Conservation (phyloP, 2,329 filamentous ascomycete genomes). For the Diplodia mutila region DNA sequence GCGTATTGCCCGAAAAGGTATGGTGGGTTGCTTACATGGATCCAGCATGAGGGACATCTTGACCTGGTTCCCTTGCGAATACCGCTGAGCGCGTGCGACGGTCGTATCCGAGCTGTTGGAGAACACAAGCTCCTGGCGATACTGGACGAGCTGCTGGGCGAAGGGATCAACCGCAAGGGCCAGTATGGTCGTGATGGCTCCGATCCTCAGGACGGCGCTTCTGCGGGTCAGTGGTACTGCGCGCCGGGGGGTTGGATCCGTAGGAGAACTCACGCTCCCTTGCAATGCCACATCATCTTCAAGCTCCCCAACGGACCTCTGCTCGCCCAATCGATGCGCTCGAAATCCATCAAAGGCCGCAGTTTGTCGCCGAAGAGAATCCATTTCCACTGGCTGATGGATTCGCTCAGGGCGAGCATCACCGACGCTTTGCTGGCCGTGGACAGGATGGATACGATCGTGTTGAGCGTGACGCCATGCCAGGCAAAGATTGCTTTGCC, state of each 20-base stretch:
- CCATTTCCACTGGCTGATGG: slow-evolving; percentile 26
- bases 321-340: slow-evolving; percentile 25
- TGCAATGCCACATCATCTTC: slow-evolving; percentile 17
- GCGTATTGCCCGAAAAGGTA: too few species aligned
- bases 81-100: slow-evolving; percentile 1
- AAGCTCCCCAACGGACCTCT: slow-evolving; percentile 19
- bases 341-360: slow-evolving; percentile 25
- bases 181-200: slow-evolving; percentile 12
- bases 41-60: neutral
- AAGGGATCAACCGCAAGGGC: slow-evolving; percentile 10
- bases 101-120: neutral
- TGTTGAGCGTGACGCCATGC: slow-evolving; percentile 28
- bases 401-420: slow-evolving; percentile 21
- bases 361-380: neutral
- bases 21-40: neutral
- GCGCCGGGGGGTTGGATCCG: too few species aligned
- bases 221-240: neutral
- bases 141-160: slow-evolving; percentile 15
- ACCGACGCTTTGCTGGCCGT: slow-evolving; percentile 23
- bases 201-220: neutral
- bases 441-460: slow-evolving; percentile 26
- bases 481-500: slow-evolving; percentile 8
- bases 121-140: neutral
- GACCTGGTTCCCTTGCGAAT: slow-evolving; percentile 3
- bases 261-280: slow-evolving; percentile 3